These are phyloP conservation scores for Myochromella boudieri DNA, from an alignment of 768 basidiomycete species.

Conservation along the genomic window DNA sequence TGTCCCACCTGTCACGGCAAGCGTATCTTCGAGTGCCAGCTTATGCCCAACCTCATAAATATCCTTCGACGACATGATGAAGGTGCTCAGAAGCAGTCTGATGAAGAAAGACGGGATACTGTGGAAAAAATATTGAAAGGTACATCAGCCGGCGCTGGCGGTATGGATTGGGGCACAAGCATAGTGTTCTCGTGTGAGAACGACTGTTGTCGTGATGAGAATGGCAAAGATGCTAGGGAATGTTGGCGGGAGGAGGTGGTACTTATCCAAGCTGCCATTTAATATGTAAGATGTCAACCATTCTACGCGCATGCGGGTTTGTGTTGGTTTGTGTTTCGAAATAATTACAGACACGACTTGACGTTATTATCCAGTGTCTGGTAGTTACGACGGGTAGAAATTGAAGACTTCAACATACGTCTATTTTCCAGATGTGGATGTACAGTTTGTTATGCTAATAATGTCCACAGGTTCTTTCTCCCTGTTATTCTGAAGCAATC, in stretches of 20 bases:
- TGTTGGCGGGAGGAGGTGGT: slow-evolving; percentile 78
- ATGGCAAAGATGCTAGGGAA: slow-evolving; percentile 40
- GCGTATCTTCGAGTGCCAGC: slow-evolving; percentile 88
- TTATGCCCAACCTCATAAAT: slow-evolving; percentile 93
- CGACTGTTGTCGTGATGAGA: slow-evolving; percentile 64
- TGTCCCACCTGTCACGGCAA: slow-evolving; percentile 69
- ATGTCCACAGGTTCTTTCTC: too few relatives aligned
- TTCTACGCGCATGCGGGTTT: too few relatives aligned
- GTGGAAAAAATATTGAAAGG: slow-evolving; percentile 57
- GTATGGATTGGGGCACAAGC: slow-evolving; percentile 96
- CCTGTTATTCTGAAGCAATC: too few relatives aligned
- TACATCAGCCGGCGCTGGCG: slow-evolving; percentile 34
- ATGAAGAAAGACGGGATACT: slow-evolving; percentile 67
- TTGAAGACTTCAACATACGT: too few relatives aligned
- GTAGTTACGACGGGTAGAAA: too few relatives aligned
- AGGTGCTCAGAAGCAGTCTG: slow-evolving; percentile 40
- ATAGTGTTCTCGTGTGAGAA: slow-evolving; percentile 85
- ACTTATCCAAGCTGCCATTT: slow-evolving; percentile 75
- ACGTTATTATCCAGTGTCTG: too few relatives aligned
- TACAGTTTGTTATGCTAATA: too few relatives aligned
- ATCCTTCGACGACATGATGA: slow-evolving; percentile 45
- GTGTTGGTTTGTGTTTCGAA: too few relatives aligned
- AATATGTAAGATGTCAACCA: slow-evolving; percentile 17
- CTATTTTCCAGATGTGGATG: too few relatives aligned
- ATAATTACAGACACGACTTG: too few relatives aligned